Percentiles rank a stretch among this genome's conserved stretches.
Evolutionary conservation across 2,329 filamentous ascomycete species (phyloP).

Genomic region (Xylariaceae sp.): DNA sequence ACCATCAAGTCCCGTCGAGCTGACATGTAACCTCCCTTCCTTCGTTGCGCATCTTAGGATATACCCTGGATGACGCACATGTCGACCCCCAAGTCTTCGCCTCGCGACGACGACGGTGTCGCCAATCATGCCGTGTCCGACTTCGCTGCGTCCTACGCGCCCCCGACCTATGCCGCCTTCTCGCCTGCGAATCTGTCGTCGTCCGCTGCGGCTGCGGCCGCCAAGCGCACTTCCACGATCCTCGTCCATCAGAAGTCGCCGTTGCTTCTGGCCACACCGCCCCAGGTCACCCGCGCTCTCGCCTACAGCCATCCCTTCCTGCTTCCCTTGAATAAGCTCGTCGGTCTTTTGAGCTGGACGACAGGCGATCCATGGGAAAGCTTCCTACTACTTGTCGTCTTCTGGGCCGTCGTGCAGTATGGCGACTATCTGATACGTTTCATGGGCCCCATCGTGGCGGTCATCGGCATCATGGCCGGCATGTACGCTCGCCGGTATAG

Average conservation of each 20-base stretch:
- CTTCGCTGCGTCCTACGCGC: conserved; percentile 35
- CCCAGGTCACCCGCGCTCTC: conserved; percentile 86
- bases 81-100: conserved; percentile 41
- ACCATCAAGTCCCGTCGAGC: background rate
- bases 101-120: conserved; percentile 33
- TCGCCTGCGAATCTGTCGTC: conserved; percentile 72
- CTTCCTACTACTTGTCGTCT: conserved; percentile 77
- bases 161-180: conserved; percentile 82
- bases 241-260: conserved; percentile 97
- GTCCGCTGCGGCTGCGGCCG: conserved; percentile 51
- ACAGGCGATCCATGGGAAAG: conserved; percentile 94
- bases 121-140: conserved; percentile 29
- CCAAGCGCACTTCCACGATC: conserved; percentile 80
- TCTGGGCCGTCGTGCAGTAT: conserved; percentile 84
- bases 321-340: conserved; percentile 78
- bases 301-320: conserved; percentile 96
- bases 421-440: conserved; percentile 76
- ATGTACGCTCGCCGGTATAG: conserved; percentile 93
- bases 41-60: conserved; percentile 32
- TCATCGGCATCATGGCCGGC: conserved; percentile 72
- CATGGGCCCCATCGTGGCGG: conserved; percentile 77
- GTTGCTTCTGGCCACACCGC: conserved; percentile 84
- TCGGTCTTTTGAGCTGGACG: conserved; percentile 87
- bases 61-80: conserved; percentile 52
- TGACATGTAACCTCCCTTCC: conserved; percentile 16